Conservation (phyloP, 257 asterid genomes). For the Rubia yunnanensis region DNA sequence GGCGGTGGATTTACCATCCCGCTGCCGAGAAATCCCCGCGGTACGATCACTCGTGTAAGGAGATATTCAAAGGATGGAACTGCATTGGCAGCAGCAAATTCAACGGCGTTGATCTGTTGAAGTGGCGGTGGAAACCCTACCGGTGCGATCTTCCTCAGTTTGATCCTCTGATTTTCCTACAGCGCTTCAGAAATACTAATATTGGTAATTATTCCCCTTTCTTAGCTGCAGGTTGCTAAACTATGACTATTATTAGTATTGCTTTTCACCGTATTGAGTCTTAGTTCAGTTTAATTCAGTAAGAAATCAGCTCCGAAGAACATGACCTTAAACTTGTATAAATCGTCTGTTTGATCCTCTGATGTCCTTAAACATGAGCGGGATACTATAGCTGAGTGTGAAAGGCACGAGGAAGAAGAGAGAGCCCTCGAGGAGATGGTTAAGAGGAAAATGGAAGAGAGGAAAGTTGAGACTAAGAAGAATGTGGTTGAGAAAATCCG, state of each 20-base stretch:
- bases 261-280: too few relatives aligned
- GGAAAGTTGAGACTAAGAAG: conserved; percentile 69
- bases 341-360: too few relatives aligned
- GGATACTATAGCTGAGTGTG: conserved; percentile 85
- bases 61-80: conserved; percentile 96
- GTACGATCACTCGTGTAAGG: conserved; percentile 81
- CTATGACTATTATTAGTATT: too few relatives aligned
- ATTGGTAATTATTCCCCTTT: conserved; percentile 44
- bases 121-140: conserved; percentile 91
- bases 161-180: conserved; percentile 56
- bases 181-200: conserved; percentile 52
- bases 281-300: neutral
- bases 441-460: conserved; percentile 63
- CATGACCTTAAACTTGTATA: too few relatives aligned
- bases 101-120: conserved; percentile 64
- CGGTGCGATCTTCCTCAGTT: conserved; percentile 69
- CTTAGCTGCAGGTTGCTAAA: neutral
- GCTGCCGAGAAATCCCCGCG: conserved; percentile 40
- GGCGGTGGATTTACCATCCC: conserved; percentile 72
- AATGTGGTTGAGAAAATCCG: conserved; percentile 74
- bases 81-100: conserved; percentile 68
- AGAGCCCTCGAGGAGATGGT: conserved; percentile 64
- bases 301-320: neutral
- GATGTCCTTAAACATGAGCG: conserved; percentile 47
- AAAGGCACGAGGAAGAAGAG: conserved; percentile 83